These are phyloP conservation scores for Oryza longistaminata DNA, from an alignment of 176 grass and related monocot species.

Conservation along the genomic window DNA sequence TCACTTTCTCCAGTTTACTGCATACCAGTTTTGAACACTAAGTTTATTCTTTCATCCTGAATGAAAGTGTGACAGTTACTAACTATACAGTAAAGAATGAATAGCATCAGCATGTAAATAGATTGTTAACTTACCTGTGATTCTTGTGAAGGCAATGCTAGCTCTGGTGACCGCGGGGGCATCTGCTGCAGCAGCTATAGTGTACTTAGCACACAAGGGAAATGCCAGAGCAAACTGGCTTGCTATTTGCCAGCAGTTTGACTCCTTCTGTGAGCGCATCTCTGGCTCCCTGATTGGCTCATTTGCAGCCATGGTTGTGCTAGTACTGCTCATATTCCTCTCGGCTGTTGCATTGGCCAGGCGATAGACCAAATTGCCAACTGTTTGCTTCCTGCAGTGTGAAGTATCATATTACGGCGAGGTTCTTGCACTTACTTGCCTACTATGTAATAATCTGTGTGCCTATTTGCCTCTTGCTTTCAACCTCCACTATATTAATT, in stretches of 20 bases:
- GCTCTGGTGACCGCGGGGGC: constrained; percentile 62
- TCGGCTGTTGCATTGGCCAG: constrained; percentile 53
- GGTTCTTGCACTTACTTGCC: constrained; percentile 15
- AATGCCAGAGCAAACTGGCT: constrained; percentile 77
- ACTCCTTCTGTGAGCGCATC: constrained; percentile 71
- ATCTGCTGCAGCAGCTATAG: constrained; percentile 63
- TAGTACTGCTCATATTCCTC: constrained; percentile 66
- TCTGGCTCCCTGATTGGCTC: constrained; percentile 79
- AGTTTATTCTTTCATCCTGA: neutral
- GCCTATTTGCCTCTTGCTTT: neutral
- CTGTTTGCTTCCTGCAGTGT: constrained; percentile 23
- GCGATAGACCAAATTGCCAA: constrained; percentile 32
- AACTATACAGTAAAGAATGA: neutral
- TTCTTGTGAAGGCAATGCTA: constrained; percentile 67
- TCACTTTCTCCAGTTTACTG: neutral
- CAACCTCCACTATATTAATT: neutral
- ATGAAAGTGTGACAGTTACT: constrained; percentile 24
- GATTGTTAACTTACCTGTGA: constrained; percentile 16
- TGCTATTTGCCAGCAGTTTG: constrained; percentile 82
- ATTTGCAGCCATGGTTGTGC: constrained; percentile 58
- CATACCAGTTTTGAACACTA: neutral
- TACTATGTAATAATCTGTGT: constrained; percentile 11
- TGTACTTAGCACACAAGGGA: constrained; percentile 75
- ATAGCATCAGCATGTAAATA: neutral
- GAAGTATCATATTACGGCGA: constrained; percentile 30